Evolutionary conservation across 345 rosid genomes (phyloP), one percentile per base, ranked within the genome.

Genomic region (Citrus cavaleriei): DNA sequence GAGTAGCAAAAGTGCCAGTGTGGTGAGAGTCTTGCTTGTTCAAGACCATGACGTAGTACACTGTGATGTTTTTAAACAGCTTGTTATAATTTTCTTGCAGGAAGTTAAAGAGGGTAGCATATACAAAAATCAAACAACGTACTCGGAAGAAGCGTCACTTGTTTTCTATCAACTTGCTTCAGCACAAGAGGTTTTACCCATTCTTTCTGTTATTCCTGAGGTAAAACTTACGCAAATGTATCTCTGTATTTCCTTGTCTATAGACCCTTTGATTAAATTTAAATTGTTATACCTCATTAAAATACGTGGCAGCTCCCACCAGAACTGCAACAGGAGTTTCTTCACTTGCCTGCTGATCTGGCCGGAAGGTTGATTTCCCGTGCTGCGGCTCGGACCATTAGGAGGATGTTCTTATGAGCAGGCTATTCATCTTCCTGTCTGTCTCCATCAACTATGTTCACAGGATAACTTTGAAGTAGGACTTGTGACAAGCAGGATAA

Each of bases 151-250:
- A 81, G 83, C 78, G n/a, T 83, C 88, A 27, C 82, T 84, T 18
- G 59, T 76, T 70, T 70, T 85, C 73, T 73, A 87, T 80, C 89
- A 83, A 66, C 83, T 90, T 79, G 87, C 88, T 70, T 86, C 94
- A 57, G 88, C 87, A 68, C 88, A 88, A 86, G 92, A 92, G 71
- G 81, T 95, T 73, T 80, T 91, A 46, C 92, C 93, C 27, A 54
- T 88, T 75, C 91, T 95, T 80, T 91, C 98, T 67, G 84, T 84
- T 75, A 80, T 95, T 84, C 83, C 90, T 21, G 98, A 95, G 94
- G 98, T 92, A 40, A 46, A 46, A 46, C 14, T 16, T 54, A 54
- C 18, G 58, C 22, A 54, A 54, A 18, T 54, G 2, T 54, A 16
- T 54, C n/a, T 18, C 58, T 12, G 10, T 60, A 4, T 60, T 60